Conservation (phyloP, 257 asterid species). For the Paulownia fortunei region DNA sequence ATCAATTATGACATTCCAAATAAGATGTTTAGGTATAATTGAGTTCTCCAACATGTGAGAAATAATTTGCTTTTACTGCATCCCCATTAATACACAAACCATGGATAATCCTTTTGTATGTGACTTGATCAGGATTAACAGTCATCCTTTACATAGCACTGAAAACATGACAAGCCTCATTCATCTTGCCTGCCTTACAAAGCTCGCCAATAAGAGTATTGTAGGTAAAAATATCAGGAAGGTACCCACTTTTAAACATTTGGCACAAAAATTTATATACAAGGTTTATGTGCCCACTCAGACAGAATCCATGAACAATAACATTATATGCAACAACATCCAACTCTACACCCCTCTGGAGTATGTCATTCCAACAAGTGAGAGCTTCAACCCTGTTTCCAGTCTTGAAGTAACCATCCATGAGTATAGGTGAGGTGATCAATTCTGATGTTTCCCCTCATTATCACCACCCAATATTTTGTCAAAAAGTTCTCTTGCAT, state of each 20-base stretch:
- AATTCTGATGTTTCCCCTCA: conserved; percentile 38
- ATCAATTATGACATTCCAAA: too few relatives aligned
- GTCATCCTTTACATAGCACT: conserved; percentile 65
- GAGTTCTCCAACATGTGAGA: conserved; percentile 47
- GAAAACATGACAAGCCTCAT: conserved; percentile 62
- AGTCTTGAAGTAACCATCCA: conserved; percentile 68
- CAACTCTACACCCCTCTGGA: conserved; percentile 34
- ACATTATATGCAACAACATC: conserved; percentile 72
- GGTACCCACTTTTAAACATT: conserved; percentile 61
- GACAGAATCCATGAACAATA: conserved; percentile 55
- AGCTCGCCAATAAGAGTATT: conserved; percentile 59
- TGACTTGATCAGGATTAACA: conserved; percentile 58
- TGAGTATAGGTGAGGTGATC: conserved; percentile 60
- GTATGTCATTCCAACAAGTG: conserved; percentile 46
- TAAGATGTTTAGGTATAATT: conserved; percentile 50
- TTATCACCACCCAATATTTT: conserved; percentile 46
- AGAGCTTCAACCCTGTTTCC: conserved; percentile 57
- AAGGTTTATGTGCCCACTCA: conserved; percentile 44
- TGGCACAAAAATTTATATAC: conserved; percentile 44
- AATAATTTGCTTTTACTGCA: conserved; percentile 48
- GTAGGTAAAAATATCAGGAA: conserved; percentile 62
- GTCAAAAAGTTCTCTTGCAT: conserved; percentile 54
- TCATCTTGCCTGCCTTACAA: conserved; percentile 54
- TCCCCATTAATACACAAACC: conserved; percentile 58
- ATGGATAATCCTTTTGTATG: conserved; percentile 62